phyloP scores from a whole-genome alignment of 164 flowering plant species.

The Magnolia sinica region DNA sequence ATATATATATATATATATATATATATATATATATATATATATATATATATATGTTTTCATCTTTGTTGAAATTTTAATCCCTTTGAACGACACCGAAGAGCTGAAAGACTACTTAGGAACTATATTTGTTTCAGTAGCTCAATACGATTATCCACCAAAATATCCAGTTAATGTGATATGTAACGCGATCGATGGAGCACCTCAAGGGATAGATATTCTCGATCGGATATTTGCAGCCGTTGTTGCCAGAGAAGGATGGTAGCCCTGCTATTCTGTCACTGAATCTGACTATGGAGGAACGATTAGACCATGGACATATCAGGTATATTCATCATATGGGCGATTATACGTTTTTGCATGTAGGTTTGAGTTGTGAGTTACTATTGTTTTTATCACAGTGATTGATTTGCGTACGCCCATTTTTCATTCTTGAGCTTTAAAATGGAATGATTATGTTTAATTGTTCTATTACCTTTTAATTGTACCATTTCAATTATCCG shows the following conservation, averaged over 20 bases:
- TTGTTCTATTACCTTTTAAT: too few species aligned
- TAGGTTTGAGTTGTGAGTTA: too few species aligned
- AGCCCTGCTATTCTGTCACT: constrained; percentile 12
- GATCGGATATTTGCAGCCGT: constrained; percentile 31
- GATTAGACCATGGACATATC: constrained; percentile 6
- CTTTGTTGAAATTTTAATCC: constrained; percentile 14
- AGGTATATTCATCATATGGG: constrained; percentile 8
- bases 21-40: too few species aligned
- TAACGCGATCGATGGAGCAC: constrained; percentile 33
- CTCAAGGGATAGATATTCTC: constrained; percentile 24
- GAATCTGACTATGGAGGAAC: background rate
- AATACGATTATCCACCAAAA: constrained; percentile 29
- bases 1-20: too few species aligned
- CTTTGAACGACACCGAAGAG: constrained; percentile 18
- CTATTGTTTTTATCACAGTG: too few species aligned
- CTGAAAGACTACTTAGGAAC: constrained; percentile 25
- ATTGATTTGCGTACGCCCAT: too few species aligned
- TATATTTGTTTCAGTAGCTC: constrained; percentile 26
- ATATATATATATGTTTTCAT: background rate
- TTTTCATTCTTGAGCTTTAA: too few species aligned
- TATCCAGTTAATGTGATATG: constrained; percentile 28
- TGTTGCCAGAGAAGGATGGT: constrained; percentile 12
- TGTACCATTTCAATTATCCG: too few species aligned
- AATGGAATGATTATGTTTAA: too few species aligned
- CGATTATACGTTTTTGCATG: too few species aligned